Evolutionary conservation across 495 filamentous ascomycete genomes (phyloP).

Genomic region (Penicillium daleae): DNA sequence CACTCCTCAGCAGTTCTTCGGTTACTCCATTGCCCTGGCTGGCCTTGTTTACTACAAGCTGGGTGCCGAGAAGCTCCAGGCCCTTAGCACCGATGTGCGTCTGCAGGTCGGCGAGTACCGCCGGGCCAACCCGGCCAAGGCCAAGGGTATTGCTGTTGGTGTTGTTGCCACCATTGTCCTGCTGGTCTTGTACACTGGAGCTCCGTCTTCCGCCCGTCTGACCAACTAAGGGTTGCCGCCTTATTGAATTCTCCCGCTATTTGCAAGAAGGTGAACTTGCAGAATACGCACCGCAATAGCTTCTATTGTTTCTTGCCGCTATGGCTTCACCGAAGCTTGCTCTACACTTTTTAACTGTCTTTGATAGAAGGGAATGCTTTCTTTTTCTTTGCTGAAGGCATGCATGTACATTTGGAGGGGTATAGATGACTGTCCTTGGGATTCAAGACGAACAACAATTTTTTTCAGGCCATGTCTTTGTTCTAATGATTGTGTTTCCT

Average conservation of each 20-base stretch:
- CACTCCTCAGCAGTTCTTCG: slow-evolving; percentile 80
- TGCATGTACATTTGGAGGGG: slow-evolving; percentile 28
- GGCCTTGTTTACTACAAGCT: slow-evolving; percentile 95
- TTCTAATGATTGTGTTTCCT: slow-evolving; percentile 30
- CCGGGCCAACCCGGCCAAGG: slow-evolving; percentile 65
- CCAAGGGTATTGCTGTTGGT: slow-evolving; percentile 67
- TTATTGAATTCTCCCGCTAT: slow-evolving; percentile 12
- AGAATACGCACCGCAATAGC: slow-evolving; percentile 6
- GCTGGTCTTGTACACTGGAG: slow-evolving; percentile 56
- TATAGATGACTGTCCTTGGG: slow-evolving; percentile 25
- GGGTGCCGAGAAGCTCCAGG: slow-evolving; percentile 74
- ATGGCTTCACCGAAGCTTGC: neutral
- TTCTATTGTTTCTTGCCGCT: slow-evolving; percentile 14
- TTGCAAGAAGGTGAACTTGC: slow-evolving; percentile 11
- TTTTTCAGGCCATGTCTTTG: slow-evolving; percentile 19
- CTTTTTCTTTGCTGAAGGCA: slow-evolving; percentile 12
- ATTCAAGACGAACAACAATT: slow-evolving; percentile 24
- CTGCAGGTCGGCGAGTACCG: slow-evolving; percentile 49
- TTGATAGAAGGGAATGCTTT: slow-evolving; percentile 25
- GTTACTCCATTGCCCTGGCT: slow-evolving; percentile 83
- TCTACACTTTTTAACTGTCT: slow-evolving; percentile 15
- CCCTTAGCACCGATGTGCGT: slow-evolving; percentile 63
- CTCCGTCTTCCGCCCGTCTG: slow-evolving; percentile 21
- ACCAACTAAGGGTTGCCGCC: slow-evolving; percentile 22
- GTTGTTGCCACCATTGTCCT: slow-evolving; percentile 59